phyloP scores from a whole-genome alignment of 2,329 filamentous ascomycete species.

The Ophiostoma piceae region DNA sequence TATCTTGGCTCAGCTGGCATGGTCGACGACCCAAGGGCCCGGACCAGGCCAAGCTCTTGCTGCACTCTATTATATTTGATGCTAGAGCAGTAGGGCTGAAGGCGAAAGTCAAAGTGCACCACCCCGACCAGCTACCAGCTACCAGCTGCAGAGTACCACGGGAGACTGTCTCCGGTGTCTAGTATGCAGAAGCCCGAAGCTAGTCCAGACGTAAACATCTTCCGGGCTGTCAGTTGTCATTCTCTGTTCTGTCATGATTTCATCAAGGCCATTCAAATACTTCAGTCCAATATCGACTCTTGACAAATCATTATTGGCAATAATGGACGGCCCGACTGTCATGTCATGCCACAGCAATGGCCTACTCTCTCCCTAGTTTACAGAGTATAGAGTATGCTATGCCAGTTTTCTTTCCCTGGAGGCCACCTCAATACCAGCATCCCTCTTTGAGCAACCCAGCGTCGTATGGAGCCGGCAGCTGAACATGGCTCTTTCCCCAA shows the following conservation, averaged over 20 bases:
- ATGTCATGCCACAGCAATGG: no score
- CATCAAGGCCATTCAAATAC: no score
- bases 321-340: no score
- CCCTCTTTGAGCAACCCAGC: neutral
- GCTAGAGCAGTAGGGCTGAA: neutral
- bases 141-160: neutral
- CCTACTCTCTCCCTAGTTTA: no score
- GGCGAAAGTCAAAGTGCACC: neutral
- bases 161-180: neutral
- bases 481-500: neutral
- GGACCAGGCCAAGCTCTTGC: neutral
- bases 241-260: no score
- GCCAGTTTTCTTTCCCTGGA: neutral
- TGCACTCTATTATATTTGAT: neutral
- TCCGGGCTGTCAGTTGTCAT: no score
- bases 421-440: neutral
- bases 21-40: neutral
- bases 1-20: conserved; percentile 1
- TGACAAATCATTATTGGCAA: neutral
- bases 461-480: neutral
- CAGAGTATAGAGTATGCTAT: no score
- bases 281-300: neutral
- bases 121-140: neutral
- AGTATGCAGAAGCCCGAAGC: neutral
- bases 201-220: neutral